These are phyloP conservation scores for Colletotrichum tropicicola DNA, from an alignment of 2,329 filamentous ascomycete species.

Conservation along the genomic window DNA sequence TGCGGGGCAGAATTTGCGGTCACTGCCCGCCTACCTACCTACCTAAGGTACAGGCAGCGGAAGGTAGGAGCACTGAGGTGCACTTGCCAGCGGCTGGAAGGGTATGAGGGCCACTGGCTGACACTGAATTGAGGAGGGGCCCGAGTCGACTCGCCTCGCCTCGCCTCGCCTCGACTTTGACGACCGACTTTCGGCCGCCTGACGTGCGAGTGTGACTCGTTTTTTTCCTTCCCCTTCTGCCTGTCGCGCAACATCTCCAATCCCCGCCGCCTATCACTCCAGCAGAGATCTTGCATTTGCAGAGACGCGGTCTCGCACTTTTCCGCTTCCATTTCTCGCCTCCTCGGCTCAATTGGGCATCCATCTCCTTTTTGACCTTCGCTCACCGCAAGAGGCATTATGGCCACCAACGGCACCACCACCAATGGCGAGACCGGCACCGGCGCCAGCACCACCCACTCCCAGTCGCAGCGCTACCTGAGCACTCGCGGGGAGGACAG, in stretches of 20 bases:
- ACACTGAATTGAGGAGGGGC: neutral
- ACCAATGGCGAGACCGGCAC: conserved; percentile 37
- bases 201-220: conserved; percentile 27
- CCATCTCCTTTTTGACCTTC: neutral
- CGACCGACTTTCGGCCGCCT: conserved; percentile 28
- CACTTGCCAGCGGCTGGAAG: no score
- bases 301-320: conserved; percentile 11
- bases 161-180: neutral
- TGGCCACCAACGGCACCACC: conserved; percentile 51
- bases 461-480: conserved; percentile 58
- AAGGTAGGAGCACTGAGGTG: no score
- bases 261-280: neutral
- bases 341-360: conserved; percentile 5
- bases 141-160: no score
- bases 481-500: conserved; percentile 60
- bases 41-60: no score
- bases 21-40: neutral
- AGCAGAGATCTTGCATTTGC: conserved; percentile 3
- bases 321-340: neutral
- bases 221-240: conserved; percentile 14
- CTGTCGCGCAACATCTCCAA: conserved; percentile 3
- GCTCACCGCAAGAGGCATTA: conserved; percentile 35
- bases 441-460: conserved; percentile 43
- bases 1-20: conserved; percentile 10
- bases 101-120: neutral